Percentiles rank a stretch among this genome's conserved stretches.
phyloP scores from a whole-genome alignment of 192 early-diverging fungal species.

The Coemansia interrupta region DNA sequence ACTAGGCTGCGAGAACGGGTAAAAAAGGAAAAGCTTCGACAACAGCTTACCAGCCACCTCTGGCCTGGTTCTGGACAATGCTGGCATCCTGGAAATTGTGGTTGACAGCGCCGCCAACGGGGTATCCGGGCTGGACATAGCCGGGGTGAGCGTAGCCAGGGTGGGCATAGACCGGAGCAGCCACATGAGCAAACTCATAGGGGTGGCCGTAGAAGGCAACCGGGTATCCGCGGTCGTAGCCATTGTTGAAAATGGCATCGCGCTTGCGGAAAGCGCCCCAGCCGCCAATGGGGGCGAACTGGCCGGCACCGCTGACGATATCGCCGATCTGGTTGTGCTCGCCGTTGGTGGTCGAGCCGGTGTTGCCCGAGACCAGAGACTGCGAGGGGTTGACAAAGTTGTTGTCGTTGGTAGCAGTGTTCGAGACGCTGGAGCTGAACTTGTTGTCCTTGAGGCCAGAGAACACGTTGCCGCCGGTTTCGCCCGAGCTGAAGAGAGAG shows the following conservation, averaged over 20 bases:
- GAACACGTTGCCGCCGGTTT: conserved; percentile 31
- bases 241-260: conserved; percentile 36
- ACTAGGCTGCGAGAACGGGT: too few species aligned
- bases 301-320: conserved; percentile 1
- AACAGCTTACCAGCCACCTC: conserved; percentile 5
- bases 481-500: conserved; percentile 23
- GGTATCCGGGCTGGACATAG: conserved; percentile 8
- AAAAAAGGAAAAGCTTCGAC: too few species aligned
- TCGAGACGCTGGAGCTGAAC: conserved; percentile 23
- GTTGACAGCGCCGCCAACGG: conserved; percentile 21
- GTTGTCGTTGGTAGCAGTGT: conserved; percentile 33
- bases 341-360: conserved; percentile 36
- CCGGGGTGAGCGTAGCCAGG: conserved; percentile 11
- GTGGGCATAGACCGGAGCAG: conserved; percentile 6
- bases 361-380: conserved; percentile 28
- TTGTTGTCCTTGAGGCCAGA: conserved; percentile 14
- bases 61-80: conserved; percentile 49
- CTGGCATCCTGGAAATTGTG: conserved; percentile 40
- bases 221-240: conserved; percentile 14
- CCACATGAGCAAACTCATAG: too few species aligned
- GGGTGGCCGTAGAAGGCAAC: conserved; percentile 9
- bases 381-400: conserved; percentile 40
- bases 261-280: conserved; percentile 16
- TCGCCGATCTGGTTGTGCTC: conserved; percentile 35
- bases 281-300: conserved; percentile 2